Evolutionary conservation across 2,329 filamentous ascomycete genomes (phyloP), one percentile per base, ranked within the genome.

Genomic region (Alternaria rosae): DNA sequence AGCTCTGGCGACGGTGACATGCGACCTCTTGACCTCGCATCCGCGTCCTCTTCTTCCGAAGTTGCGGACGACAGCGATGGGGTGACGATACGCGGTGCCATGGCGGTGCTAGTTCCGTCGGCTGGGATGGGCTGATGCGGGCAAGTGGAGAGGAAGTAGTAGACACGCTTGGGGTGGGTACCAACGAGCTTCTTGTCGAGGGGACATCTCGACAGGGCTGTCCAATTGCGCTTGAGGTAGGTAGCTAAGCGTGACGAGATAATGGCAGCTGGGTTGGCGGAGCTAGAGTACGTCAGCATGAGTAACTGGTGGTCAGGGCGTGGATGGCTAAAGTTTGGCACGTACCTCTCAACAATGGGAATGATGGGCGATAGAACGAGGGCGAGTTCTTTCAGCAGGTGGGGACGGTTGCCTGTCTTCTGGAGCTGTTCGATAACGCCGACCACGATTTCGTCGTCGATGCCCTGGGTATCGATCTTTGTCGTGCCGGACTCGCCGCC

Each of bases 391-490:
- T 97, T 97, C 66, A 98, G 93, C 28, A 98, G 85, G 80, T 97
- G 94, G 58, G 95, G 95, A 57, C 94, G 87, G 81, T 99, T 99
- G 64, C 89, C 91, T 2, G 94, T 96, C 78, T 91, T 91, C 79
- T 97, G 90, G 58, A 99, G 84, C 81, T 97, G 93, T 70, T 92
- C 82, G 73, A 98, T 92, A 51, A 96, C 93, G 15, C 89, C 93
- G 76, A 96, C 91, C 54, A 99, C 94, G 71, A 99, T 97, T 75
- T 97, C 93, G 79, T 99, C 95, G 76, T 94, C 93, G 80, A 98
- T 94, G 41, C 89, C 88, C 68, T 93, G 90, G 54, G 93, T 87
- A 78, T 96, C 91, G 75, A 95, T 87, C 76, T 89, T 90, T 77
- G 65, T 68, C 68, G 77, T 66, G 74, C 78, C 79, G 35, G 81